Conservation (phyloP, 352 stramenopile species). For the Globisporangium nagaii region DNA sequence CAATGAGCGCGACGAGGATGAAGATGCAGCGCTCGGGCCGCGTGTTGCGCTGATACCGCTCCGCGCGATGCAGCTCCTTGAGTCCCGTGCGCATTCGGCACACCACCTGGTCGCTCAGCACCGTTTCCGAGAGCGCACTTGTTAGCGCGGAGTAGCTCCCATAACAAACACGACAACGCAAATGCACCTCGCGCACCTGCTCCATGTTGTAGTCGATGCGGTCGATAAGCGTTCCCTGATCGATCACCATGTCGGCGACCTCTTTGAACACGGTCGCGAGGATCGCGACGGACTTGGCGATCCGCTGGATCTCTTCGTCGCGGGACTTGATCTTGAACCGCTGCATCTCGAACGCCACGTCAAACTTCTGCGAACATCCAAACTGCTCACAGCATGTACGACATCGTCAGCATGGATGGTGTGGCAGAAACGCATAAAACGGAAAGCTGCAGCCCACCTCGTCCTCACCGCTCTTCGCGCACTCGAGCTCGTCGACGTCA, state of each 20-base stretch:
- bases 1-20: conserved; percentile 51
- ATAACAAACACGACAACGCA: too few relatives aligned
- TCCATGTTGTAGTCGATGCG: conserved; percentile 88
- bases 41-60: conserved; percentile 62
- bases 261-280: conserved; percentile 78
- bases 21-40: conserved; percentile 71
- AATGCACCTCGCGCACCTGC: too few relatives aligned
- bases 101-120: conserved; percentile 46
- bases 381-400: not conserved
- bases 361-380: conserved; percentile 16
- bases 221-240: conserved; percentile 78
- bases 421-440: not conserved
- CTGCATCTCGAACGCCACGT: conserved; percentile 23
- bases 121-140: too few relatives aligned
- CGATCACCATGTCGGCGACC: conserved; percentile 77
- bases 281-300: conserved; percentile 58
- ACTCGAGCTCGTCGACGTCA: conserved; percentile 26
- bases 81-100: conserved; percentile 50
- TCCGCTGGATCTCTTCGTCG: conserved; percentile 73
- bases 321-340: conserved; percentile 50
- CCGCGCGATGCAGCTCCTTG: conserved; percentile 49
- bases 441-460: conserved; percentile 1
- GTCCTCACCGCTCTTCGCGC: not conserved
- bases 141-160: too few relatives aligned
- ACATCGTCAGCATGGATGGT: not conserved